Evolutionary conservation across 768 basidiomycete genomes (phyloP), one percentile per base, ranked within the genome.

Genomic region (Mycena sanguinolenta): DNA sequence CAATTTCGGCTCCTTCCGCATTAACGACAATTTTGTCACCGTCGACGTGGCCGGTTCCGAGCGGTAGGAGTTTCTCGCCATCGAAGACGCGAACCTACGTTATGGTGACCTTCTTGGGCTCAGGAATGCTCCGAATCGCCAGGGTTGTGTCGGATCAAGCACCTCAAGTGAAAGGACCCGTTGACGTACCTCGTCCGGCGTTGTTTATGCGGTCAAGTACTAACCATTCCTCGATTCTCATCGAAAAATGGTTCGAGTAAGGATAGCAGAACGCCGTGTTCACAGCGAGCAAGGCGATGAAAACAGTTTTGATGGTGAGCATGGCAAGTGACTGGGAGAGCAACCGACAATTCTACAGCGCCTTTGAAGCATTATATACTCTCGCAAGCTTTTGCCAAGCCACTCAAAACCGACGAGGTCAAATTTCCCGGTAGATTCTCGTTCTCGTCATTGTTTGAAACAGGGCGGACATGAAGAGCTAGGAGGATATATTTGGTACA

Each of bases 11-110:
- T 7, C 27, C 58, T 17, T 38, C 14, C 13, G 38, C 58, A 42
- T 66, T 32, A 12, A 49, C 46, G 9, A 53, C 65, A 16, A 66
- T 66, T 1, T 28, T 9, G 2, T 34, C 65, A 9, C 65, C 65
- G 10, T 58, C 58, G 21, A 66, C 34, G 28, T 25, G 50, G 27
- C 68, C 58, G 34, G 54, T 44, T 7, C 61, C 30, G 28, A 32
- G 55, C 3, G 50, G 59, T 19, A 57, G 25, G 21, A 66, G 58
- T 58, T 59, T 66, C 44, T 59, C 23, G 17, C 70, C 70, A 39
- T 72, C 55, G 23, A 72, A 72, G 8, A 72, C 70, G 1, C 46
- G 53, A 16, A 72, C 70, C 13, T 72, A 67, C 2, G 42, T 67
- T 4, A 72, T 68, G 21, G 66, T 61, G 16, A 42, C 67, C 7